Conservation (phyloP, 2,329 filamentous ascomycete species). For the Fusarium begoniae region DNA sequence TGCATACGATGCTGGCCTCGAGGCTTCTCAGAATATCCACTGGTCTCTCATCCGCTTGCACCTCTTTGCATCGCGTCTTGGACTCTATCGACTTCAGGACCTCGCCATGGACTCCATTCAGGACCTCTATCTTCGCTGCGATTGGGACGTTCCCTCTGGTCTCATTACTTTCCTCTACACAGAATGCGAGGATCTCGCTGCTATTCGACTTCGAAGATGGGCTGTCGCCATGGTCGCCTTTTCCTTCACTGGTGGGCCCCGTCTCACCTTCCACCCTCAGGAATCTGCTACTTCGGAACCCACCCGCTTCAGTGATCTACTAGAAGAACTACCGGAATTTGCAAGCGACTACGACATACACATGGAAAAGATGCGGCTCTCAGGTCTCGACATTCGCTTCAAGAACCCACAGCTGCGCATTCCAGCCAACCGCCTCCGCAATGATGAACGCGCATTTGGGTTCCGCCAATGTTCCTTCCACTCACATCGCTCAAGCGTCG, state of each 20-base stretch:
- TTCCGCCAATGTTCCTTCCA: conserved; percentile 70
- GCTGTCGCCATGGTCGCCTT: conserved; percentile 69
- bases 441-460: conserved; percentile 67
- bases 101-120: conserved; percentile 66
- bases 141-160: conserved; percentile 65
- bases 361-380: conserved; percentile 60
- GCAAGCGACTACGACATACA: conserved; percentile 61
- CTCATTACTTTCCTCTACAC: conserved; percentile 63
- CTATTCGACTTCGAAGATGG: conserved; percentile 66
- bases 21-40: conserved; percentile 55
- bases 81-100: conserved; percentile 62
- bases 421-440: conserved; percentile 63
- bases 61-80: conserved; percentile 64
- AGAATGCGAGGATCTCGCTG: conserved; percentile 59
- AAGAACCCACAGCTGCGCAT: conserved; percentile 70
- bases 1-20: conserved; percentile 43
- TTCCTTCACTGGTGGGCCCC: conserved; percentile 54
- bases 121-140: conserved; percentile 65
- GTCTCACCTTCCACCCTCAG: conserved; percentile 43
- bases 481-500: conserved; percentile 63
- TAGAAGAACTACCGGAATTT: conserved; percentile 57
- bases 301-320: conserved; percentile 54
- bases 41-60: conserved; percentile 67
- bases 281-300: conserved; percentile 43
- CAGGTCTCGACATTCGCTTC: conserved; percentile 60